Evolutionary conservation across 352 stramenopile genomes (phyloP).

Genomic region (Thraustochytrium striatum): DNA sequence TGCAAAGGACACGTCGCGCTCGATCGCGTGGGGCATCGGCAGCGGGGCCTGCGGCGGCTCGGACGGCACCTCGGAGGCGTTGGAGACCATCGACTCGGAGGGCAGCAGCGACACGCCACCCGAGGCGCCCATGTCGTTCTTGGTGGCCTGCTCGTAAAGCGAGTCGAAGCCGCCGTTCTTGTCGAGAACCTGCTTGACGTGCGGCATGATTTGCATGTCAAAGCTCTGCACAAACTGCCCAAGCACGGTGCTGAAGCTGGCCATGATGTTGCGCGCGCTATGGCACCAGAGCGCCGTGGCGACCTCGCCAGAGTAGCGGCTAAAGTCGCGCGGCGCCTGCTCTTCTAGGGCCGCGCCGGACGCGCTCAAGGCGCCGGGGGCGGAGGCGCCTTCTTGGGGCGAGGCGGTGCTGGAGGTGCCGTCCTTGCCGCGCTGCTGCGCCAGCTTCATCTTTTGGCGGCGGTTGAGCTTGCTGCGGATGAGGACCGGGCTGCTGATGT

Average conservation of each 20-base stretch:
- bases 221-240: conserved; percentile 17
- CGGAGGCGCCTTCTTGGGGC: not conserved
- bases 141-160: not conserved
- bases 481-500: conserved; percentile 75
- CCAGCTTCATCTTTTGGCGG: conserved; percentile 56
- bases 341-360: no score
- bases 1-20: conserved; percentile 17
- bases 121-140: not conserved
- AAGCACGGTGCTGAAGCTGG: not conserved
- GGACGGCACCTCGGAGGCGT: no score
- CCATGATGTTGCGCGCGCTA: conserved; percentile 3
- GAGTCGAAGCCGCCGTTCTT: conserved; percentile 8
- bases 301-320: not conserved
- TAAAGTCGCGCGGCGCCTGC: no score
- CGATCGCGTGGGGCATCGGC: no score
- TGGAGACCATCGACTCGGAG: no score
- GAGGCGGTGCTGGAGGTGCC: not conserved
- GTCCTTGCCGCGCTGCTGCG: conserved; percentile 27
- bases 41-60: no score
- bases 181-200: conserved; percentile 2
- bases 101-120: not conserved
- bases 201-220: not conserved
- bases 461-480: conserved; percentile 92
- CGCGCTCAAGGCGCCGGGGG: not conserved
- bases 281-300: conserved; percentile 33